Base-by-base conservation (phyloP, 352 stramenopile species). In the Pythium periplocum region DNA sequence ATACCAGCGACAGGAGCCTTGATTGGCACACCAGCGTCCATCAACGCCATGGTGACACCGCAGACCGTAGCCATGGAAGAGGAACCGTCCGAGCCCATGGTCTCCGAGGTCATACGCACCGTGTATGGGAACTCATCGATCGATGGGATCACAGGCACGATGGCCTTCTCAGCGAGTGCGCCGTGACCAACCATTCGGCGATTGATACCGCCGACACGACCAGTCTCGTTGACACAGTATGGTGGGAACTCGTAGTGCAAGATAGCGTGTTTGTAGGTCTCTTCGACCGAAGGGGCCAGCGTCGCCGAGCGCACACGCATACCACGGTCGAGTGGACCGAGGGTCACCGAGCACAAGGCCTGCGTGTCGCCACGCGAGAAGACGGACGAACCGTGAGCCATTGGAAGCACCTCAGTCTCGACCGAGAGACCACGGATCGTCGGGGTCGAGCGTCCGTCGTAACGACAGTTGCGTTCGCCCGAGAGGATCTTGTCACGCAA, bases 161-260 rank as follows among this genome's bases (percentile, higher is more conserved):
- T 60, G 10, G 96, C 96, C 60, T 97, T 97, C 74, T 99, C 96
- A 4, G 96, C 97, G 33, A 99, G 73, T 47, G 97, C 96, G 26
- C 97, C 96, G 63, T 99, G 97, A 48, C 84, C 97, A 48, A 99
- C 80, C 90, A 98, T 98, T 62, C 97, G 81, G 55, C 90, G 78
- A 60, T 97, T 96, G 2, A 78, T 68, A 34, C 86, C 88, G 39
- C 75, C 75, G 17, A 95, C 66, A 42, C 86, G 73, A 32, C 97
- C 96, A 12, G 92, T 96, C 54, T 98, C 94, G 44, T 98, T 98
- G 10, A 99, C 96, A 59, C 86, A 97, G 73, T 97, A 99, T 1
- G 95, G 90, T 8, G 96, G 96, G 72, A 99, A 99, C 59, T 99
- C 91, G 61, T 99, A 99, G 72, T 99, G 96, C 55, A 99, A 76